Conservation (phyloP, 306 rosid species). For the Lathyrus aphaca region DNA sequence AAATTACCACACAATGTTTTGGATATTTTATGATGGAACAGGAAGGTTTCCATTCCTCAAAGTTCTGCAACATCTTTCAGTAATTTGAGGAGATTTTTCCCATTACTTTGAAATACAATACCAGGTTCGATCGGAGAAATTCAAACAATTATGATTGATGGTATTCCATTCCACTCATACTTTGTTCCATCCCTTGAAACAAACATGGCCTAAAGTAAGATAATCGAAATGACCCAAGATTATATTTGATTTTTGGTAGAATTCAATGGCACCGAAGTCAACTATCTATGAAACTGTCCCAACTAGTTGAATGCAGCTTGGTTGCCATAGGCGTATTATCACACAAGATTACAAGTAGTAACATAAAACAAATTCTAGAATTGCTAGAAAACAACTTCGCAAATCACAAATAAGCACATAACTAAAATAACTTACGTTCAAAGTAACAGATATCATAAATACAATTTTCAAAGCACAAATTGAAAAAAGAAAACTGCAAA, state of each 20-base stretch:
- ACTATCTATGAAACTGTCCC: neutral
- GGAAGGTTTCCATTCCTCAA: too few species aligned
- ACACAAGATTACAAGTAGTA: neutral
- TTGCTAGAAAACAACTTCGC: too few species aligned
- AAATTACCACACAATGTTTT: neutral
- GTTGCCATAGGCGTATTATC: neutral
- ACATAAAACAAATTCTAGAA: neutral
- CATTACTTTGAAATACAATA: neutral
- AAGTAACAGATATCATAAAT: neutral
- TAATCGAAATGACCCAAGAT: neutral
- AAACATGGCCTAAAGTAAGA: neutral
- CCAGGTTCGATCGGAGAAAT: neutral
- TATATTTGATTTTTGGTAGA: too few species aligned
- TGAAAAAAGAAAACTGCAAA: constrained; percentile 2
- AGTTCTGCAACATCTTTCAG: too few species aligned
- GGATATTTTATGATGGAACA: neutral
- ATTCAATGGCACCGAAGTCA: too few species aligned
- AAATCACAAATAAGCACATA: too few species aligned
- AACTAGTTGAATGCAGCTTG: neutral
- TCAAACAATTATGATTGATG: too few species aligned
- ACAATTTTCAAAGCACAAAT: constrained; percentile 21
- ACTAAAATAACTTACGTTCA: neutral
- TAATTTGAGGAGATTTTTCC: neutral
- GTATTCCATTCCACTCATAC: neutral
- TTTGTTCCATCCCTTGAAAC: neutral